Percentiles rank a stretch among this genome's conserved stretches.
Conservation (phyloP, 1,139 yeast genomes). For the Yamadazyma atlantica region DNA sequence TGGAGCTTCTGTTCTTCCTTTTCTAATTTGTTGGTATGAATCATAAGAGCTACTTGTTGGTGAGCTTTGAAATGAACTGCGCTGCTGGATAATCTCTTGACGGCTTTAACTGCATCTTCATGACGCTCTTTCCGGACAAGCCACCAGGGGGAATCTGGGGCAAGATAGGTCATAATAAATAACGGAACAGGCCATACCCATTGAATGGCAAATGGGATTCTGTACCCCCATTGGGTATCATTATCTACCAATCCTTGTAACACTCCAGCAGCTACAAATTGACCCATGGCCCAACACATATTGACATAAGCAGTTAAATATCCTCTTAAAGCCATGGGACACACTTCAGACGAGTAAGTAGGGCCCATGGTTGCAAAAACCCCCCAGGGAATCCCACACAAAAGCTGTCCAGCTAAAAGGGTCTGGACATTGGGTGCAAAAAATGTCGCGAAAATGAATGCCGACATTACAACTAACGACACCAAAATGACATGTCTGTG, state of each 20-base stretch:
- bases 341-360: conserved; percentile 46
- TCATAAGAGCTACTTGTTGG: conserved; percentile 17
- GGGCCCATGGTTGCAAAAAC: conserved; percentile 43
- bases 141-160: conserved; percentile 21
- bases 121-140: conserved; percentile 3
- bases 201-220: conserved; percentile 44
- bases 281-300: conserved; percentile 44
- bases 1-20: conserved; percentile 3
- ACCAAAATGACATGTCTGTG: conserved; percentile 33
- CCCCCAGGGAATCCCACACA: conserved; percentile 48
- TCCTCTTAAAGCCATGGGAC: conserved; percentile 41
- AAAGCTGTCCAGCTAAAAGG: conserved; percentile 39
- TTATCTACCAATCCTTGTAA: conserved; percentile 26
- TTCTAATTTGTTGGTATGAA: conserved; percentile 18
- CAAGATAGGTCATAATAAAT: conserved; percentile 22
- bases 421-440: conserved; percentile 35
- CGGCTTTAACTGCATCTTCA: conserved; percentile 4
- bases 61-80: conserved; percentile 12
- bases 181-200: conserved; percentile 30
- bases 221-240: conserved; percentile 27
- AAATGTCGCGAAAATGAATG: conserved; percentile 39
- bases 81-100: conserved; percentile 2
- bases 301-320: conserved; percentile 42
- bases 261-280: conserved; percentile 38
- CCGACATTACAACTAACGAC: conserved; percentile 25